Evolutionary conservation across 2,329 filamentous ascomycete genomes (phyloP), one percentile per base, ranked within the genome.

Genomic region (Neophaeococcomyces aloes): DNA sequence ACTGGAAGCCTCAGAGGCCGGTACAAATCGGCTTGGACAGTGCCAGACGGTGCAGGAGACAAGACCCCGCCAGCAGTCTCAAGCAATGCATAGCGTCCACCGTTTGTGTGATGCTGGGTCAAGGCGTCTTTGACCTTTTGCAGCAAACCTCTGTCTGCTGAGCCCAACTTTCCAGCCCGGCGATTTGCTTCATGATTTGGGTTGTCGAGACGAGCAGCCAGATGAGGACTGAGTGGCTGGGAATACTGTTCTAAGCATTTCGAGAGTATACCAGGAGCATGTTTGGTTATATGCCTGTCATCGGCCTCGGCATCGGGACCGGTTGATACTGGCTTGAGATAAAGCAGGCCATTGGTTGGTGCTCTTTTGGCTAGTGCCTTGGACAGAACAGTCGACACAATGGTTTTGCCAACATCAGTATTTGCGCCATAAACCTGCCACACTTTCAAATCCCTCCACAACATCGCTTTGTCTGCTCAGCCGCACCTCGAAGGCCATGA

Each of bases 61-160:
- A 89, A 78, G 0, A 89, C 82, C 1, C 86, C 86, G 1, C 85
- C 86, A 1, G 86, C 85, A 1, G 86, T 91, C 59, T 93, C 86
- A 35, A 91, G 68, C 36, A 93, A 71, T 1, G 83, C 35, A 66
- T 53, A 39, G 56, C 57, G 36, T 46, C 56, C 43, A 45, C 53
- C 21, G 67, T 57, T 53, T 29, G 37, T 38, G n/a, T 42, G 47
- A 29, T 55, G 53, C 15, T 55, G 53, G 15, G 61, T 57, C 15
- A 71, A 58, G 4, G 66, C 62, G 29, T 64, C 57, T 37, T 70
- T 65, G 25, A 80, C 67, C 6, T 17, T 37, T 13, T 37, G 25
- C 33, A 44, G 13, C 15, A 44, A 25, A 3, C 18, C 23, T n/a
- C 27, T 14, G 25, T 44, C 41, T 14, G 18, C 31, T 17, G 8